Evolutionary conservation across 2,329 filamentous ascomycete genomes (phyloP).

Genomic region (Aspergillus calidoustus): DNA sequence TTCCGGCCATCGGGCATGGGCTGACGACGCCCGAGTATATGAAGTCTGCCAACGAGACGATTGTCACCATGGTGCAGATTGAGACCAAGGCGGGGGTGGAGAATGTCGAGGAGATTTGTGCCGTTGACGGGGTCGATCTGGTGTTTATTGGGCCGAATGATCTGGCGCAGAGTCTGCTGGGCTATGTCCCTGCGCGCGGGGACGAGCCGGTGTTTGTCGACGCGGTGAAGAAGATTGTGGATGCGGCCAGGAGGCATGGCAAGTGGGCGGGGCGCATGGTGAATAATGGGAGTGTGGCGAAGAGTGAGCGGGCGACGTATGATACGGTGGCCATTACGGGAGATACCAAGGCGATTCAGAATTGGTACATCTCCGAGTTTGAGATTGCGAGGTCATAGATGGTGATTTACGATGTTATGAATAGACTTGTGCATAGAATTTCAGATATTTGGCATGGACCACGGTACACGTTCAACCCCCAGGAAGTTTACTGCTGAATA

Average conservation of each 20-base stretch:
- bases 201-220: constrained; percentile 61
- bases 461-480: too few species aligned
- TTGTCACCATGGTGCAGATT: constrained; percentile 45
- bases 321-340: constrained; percentile 54
- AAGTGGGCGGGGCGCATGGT: constrained; percentile 66
- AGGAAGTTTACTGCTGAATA: too few species aligned
- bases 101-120: constrained; percentile 47
- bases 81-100: constrained; percentile 45
- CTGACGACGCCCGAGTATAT: constrained; percentile 38
- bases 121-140: constrained; percentile 43
- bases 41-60: constrained; percentile 37
- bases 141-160: constrained; percentile 43
- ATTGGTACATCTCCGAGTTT: constrained; percentile 52
- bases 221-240: constrained; percentile 63
- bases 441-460: too few species aligned
- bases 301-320: constrained; percentile 44
- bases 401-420: too few species aligned
- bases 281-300: constrained; percentile 50
- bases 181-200: constrained; percentile 60
- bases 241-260: constrained; percentile 63
- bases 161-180: constrained; percentile 57
- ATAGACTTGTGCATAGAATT: too few species aligned
- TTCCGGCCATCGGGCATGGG: constrained; percentile 38
- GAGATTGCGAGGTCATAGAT: constrained; percentile 5
- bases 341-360: constrained; percentile 55